Evolutionary conservation across 1,284 basidiomycete species (phyloP).

Genomic region (Sphaerobolus stellatus): DNA sequence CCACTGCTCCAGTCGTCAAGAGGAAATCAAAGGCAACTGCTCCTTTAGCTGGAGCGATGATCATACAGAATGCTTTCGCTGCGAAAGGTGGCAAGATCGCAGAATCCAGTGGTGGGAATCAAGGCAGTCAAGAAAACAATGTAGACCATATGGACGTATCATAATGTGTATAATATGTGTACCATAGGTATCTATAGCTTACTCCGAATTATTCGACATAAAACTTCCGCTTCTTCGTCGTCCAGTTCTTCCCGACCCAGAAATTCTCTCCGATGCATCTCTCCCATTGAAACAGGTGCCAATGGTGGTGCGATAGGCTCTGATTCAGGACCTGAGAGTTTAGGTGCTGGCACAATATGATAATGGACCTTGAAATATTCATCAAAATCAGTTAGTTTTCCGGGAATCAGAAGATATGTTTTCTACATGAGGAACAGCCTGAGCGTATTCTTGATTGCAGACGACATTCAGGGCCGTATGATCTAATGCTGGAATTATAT

Average conservation of each 20-base stretch:
- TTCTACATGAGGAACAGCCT: constrained; percentile 75
- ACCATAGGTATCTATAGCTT: constrained; percentile 12
- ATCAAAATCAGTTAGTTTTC: not conserved
- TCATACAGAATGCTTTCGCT: not conserved
- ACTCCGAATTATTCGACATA: constrained; percentile 48
- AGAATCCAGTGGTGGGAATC: not conserved
- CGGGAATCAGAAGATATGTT: not conserved
- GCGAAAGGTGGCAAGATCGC: not conserved
- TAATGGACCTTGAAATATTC: constrained; percentile 62
- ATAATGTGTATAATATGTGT: constrained; percentile 6
- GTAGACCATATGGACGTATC: not conserved
- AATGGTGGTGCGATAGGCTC: constrained; percentile 20
- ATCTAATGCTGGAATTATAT: constrained; percentile 45
- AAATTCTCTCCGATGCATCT: constrained; percentile 60
- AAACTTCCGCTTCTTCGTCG: constrained; percentile 51
- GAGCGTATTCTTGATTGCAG: constrained; percentile 79
- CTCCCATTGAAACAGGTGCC: constrained; percentile 39
- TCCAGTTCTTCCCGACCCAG: constrained; percentile 57
- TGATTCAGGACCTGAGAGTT: constrained; percentile 30
- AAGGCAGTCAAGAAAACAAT: not conserved
- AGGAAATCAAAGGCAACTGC: constrained; percentile 5
- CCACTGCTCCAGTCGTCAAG: not conserved
- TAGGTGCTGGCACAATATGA: constrained; percentile 75
- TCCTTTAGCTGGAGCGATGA: not conserved
- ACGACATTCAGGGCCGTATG: constrained; percentile 72